phyloP scores from a whole-genome alignment of 2,329 filamentous ascomycete genomes.

The Penicillium hesseltinei region DNA sequence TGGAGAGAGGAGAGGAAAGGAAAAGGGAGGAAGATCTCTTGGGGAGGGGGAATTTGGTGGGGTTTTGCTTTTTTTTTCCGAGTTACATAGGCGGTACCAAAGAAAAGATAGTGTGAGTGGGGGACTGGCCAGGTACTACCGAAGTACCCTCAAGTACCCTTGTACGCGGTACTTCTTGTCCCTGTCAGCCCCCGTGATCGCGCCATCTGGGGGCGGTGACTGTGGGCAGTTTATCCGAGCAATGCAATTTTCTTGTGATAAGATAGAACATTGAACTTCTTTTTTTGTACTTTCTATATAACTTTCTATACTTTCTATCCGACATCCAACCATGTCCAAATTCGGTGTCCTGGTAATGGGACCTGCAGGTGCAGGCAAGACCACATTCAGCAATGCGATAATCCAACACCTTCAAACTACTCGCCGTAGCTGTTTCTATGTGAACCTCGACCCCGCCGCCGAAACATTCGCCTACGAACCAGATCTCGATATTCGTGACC shows the following conservation, averaged over 20 bases:
- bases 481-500: constrained; percentile 91
- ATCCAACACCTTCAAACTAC: constrained; percentile 90
- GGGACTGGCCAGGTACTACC: constrained; percentile 8
- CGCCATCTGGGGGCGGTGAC: constrained; percentile 32
- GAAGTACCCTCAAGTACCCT: constrained; percentile 10
- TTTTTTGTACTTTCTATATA: background rate
- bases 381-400: constrained; percentile 89
- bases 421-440: constrained; percentile 92
- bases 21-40: constrained; percentile 25
- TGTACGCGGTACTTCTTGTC: constrained; percentile 11
- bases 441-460: constrained; percentile 96
- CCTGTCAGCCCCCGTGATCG: constrained; percentile 27
- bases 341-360: constrained; percentile 95
- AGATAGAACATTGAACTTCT: constrained; percentile 12
- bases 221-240: constrained; percentile 19
- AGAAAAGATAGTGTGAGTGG: constrained; percentile 1
- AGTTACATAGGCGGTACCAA: constrained; percentile 15
- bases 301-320: background rate
- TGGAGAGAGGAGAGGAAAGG: constrained; percentile 24
- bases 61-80: constrained; percentile 18
- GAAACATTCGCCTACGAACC: constrained; percentile 88
- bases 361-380: constrained; percentile 93
- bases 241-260: constrained; percentile 21
- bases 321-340: constrained; percentile 69
- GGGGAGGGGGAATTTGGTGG: constrained; percentile 26